Conservation (phyloP, 2,329 filamentous ascomycete species). For the Colletotrichum cereale region DNA sequence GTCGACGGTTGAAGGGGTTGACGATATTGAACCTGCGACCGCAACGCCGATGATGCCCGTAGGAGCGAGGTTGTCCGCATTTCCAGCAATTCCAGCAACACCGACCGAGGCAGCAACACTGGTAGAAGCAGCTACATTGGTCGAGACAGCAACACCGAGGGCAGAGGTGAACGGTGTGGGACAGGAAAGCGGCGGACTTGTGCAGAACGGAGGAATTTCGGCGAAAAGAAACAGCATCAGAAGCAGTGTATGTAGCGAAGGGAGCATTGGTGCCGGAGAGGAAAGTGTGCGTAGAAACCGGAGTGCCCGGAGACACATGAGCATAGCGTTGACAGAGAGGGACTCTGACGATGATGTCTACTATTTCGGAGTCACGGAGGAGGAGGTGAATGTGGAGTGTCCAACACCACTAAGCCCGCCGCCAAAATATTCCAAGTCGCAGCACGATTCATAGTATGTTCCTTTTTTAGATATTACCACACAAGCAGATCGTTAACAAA, state of each 20-base stretch:
- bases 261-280: not conserved
- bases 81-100: not conserved
- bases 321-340: slow-evolving; percentile 30
- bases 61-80: not conserved
- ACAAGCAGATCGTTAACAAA: not conserved
- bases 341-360: slow-evolving; percentile 36
- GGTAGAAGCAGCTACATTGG: not conserved
- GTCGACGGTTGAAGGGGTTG: slow-evolving; percentile 2
- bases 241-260: slow-evolving; percentile 18
- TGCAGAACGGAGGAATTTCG: not conserved
- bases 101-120: not conserved
- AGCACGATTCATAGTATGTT: no score
- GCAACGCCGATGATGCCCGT: not conserved
- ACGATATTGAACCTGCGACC: slow-evolving; percentile 25
- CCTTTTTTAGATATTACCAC: no score
- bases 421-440: slow-evolving; percentile 16
- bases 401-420: slow-evolving; percentile 34
- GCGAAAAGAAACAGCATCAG: slow-evolving; percentile 5
- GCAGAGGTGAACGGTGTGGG: slow-evolving; percentile 10
- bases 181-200: not conserved
- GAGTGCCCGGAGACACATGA: slow-evolving; percentile 23
- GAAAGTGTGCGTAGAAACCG: not conserved
- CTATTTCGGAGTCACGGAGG: slow-evolving; percentile 27
- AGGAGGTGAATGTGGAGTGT: slow-evolving; percentile 23
- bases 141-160: not conserved